phyloP scores from a whole-genome alignment of 1,139 yeast species.

The Geotrichum carabidarum region DNA sequence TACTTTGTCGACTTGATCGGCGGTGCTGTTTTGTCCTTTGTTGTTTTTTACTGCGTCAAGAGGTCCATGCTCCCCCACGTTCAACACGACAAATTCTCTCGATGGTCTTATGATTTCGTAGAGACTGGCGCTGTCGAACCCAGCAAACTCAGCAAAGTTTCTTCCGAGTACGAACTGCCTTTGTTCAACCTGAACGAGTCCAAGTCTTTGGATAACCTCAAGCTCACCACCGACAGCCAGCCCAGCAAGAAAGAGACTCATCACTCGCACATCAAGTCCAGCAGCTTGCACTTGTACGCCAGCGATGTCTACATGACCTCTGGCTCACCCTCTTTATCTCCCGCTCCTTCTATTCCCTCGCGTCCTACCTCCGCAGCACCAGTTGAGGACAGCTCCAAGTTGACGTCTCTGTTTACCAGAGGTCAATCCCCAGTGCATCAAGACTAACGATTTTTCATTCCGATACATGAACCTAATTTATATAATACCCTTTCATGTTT shows the following conservation, averaged over 20 bases:
- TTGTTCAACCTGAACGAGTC: slow-evolving; percentile 17
- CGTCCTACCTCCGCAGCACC: neutral
- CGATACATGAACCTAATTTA: no score
- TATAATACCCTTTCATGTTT: no score
- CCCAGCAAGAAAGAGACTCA: slow-evolving; percentile 4
- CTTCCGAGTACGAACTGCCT: slow-evolving; percentile 31
- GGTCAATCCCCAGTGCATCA: no score
- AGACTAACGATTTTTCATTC: no score
- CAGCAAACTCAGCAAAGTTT: slow-evolving; percentile 33
- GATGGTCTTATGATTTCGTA: slow-evolving; percentile 70
- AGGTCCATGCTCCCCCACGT: slow-evolving; percentile 66
- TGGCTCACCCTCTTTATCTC: slow-evolving; percentile 19
- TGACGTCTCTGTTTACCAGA: no score
- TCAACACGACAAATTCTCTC: slow-evolving; percentile 59
- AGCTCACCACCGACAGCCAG: slow-evolving; percentile 6
- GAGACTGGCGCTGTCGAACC: slow-evolving; percentile 36
- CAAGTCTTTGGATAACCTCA: slow-evolving; percentile 19
- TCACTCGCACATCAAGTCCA: slow-evolving; percentile 22
- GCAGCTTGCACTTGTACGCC: slow-evolving; percentile 21
- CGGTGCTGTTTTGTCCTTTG: slow-evolving; percentile 72
- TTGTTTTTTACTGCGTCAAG: slow-evolving; percentile 68
- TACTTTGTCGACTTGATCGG: slow-evolving; percentile 89
- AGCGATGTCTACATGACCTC: slow-evolving; percentile 27
- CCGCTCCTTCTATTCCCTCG: neutral
- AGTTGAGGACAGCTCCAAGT: no score